These are phyloP conservation scores for Litchi chinensis DNA, from an alignment of 345 rosid species.

Conservation along the genomic window DNA sequence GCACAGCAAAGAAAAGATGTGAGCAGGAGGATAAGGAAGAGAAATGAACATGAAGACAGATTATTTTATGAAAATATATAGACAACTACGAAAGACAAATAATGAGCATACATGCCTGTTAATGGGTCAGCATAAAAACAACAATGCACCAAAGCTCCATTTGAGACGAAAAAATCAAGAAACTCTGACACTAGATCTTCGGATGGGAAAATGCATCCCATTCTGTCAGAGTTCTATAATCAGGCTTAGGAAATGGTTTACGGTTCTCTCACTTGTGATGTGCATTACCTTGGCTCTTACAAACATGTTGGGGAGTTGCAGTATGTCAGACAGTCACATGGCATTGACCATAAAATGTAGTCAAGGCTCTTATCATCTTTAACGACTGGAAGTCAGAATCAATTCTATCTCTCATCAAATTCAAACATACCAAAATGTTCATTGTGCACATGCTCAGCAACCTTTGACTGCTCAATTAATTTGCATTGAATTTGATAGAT, in stretches of 20 bases:
- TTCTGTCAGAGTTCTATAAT: background rate
- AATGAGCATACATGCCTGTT: constrained; percentile 2
- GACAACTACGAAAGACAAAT: background rate
- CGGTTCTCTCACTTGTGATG: background rate
- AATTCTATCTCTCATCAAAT: constrained; percentile 22
- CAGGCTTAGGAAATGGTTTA: background rate
- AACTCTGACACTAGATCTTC: too few relatives aligned
- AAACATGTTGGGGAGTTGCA: background rate
- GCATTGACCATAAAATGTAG: constrained; percentile 7
- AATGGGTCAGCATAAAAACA: background rate
- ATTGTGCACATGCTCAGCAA: constrained; percentile 13
- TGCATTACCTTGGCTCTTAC: background rate
- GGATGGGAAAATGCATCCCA: too few relatives aligned
- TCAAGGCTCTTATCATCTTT: background rate
- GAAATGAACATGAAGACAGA: background rate
- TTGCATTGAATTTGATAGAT: constrained; percentile 41
- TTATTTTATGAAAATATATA: background rate
- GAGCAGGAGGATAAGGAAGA: constrained; percentile 1
- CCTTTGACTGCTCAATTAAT: constrained; percentile 44
- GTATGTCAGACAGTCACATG: background rate
- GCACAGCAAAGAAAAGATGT: background rate
- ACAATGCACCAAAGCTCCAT: background rate
- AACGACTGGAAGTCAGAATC: constrained; percentile 1
- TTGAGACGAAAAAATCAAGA: background rate
- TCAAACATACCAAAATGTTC: constrained; percentile 25